Evolutionary conservation across 345 rosid species (phyloP).

Genomic region (Durio zibethinus): DNA sequence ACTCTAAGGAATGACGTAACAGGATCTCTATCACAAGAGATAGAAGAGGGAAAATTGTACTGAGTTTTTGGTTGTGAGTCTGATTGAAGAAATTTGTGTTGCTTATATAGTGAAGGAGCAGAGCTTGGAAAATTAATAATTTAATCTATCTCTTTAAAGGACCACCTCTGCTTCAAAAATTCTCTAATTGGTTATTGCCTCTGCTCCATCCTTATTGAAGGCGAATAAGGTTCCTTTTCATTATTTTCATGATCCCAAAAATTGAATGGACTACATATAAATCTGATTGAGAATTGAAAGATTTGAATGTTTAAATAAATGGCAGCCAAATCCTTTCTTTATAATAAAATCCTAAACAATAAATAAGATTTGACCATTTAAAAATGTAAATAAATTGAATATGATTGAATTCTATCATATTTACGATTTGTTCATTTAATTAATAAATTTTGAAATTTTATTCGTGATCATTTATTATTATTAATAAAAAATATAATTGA

Average conservation of each 20-base stretch:
- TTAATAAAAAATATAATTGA: too few relatives aligned
- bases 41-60: background rate
- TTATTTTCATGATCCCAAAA: background rate
- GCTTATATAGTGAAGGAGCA: constrained; percentile 27
- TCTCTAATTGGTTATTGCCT: constrained; percentile 24
- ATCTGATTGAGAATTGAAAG: too few relatives aligned
- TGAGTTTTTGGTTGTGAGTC: constrained; percentile 13
- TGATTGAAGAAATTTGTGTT: background rate
- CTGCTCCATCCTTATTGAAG: constrained; percentile 37
- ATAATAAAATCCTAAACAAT: background rate
- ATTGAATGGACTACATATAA: background rate
- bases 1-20: background rate
- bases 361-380: background rate
- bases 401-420: too few relatives aligned
- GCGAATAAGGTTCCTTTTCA: constrained; percentile 36
- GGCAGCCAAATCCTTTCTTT: constrained; percentile 15
- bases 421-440: too few relatives aligned
- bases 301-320: background rate
- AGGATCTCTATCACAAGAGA: background rate
- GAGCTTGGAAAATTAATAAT: background rate
- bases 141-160: constrained; percentile 13
- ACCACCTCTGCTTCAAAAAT: constrained; percentile 29
- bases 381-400: too few relatives aligned
- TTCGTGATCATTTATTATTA: too few relatives aligned
- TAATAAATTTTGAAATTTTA: too few relatives aligned